A percentile compares a stretch with the other conserved stretches of the same genome.
phyloP scores from a whole-genome alignment of 2,329 filamentous ascomycete genomes.

The Penicillium sp. region DNA sequence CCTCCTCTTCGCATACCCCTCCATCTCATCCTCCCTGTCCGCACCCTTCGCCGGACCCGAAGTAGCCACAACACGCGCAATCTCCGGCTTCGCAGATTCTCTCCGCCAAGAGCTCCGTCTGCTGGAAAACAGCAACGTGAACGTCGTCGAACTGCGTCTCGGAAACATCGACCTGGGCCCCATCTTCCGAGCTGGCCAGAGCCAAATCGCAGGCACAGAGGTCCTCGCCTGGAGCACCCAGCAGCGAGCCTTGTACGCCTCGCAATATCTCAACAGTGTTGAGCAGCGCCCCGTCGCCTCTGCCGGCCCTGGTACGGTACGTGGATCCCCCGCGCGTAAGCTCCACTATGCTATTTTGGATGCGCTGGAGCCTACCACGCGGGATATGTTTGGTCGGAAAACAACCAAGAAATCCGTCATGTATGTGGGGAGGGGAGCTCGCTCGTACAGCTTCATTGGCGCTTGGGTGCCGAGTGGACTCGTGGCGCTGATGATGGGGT shows the following conservation, averaged over 20 bases:
- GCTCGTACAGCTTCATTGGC: constrained; percentile 83
- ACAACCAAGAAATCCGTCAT: constrained; percentile 57
- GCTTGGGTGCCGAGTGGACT: constrained; percentile 73
- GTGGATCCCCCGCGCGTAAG: constrained; percentile 72
- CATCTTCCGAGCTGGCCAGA: constrained; percentile 50
- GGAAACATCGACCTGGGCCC: constrained; percentile 85
- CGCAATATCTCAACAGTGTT: constrained; percentile 46
- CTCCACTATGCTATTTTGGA: constrained; percentile 90
- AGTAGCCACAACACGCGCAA: constrained; percentile 78
- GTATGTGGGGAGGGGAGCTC: constrained; percentile 80
- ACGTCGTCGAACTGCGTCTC: constrained; percentile 84
- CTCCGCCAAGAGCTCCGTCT: constrained; percentile 77
- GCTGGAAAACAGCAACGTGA: constrained; percentile 61
- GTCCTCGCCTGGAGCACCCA: constrained; percentile 60
- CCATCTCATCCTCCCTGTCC: constrained; percentile 47
- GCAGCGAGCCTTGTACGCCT: constrained; percentile 55
- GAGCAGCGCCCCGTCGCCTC: constrained; percentile 43
- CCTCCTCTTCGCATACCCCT: constrained; percentile 47
- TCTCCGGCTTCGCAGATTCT: constrained; percentile 82
- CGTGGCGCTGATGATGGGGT: constrained; percentile 93
- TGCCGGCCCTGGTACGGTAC: constrained; percentile 43
- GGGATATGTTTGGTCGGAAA: constrained; percentile 41
- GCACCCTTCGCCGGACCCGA: constrained; percentile 66
- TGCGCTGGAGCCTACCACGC: constrained; percentile 63
- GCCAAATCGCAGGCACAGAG: constrained; percentile 51